These are phyloP conservation scores for Aspergillus coremiiformis DNA, from an alignment of 495 filamentous ascomycete genomes.

Conservation along the genomic window DNA sequence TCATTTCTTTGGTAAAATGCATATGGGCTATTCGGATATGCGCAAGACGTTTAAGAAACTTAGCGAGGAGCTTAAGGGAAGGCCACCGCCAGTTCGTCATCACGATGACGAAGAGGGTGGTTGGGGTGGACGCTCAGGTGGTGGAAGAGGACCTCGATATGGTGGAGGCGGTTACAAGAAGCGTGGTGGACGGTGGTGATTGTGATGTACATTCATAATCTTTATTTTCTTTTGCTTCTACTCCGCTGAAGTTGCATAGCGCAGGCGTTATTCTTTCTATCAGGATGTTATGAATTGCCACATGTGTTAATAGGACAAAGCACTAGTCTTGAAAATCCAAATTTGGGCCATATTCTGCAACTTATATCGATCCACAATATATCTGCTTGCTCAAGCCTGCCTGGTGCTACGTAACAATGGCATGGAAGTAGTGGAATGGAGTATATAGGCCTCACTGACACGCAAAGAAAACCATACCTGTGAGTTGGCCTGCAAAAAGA, in stretches of 20 bases:
- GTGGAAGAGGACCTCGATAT: constrained; percentile 28
- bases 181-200: constrained; percentile 36
- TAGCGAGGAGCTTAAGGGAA: constrained; percentile 72
- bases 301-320: constrained; percentile 12
- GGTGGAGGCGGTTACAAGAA: constrained; percentile 39
- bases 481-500: background rate
- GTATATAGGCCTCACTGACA: background rate
- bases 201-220: background rate
- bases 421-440: background rate
- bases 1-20: constrained; percentile 99
- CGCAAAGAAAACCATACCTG: background rate
- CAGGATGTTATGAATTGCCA: constrained; percentile 15
- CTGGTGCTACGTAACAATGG: background rate
- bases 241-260: constrained; percentile 37
- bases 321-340: background rate
- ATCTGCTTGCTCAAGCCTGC: background rate
- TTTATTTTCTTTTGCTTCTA: constrained; percentile 12
- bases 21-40: constrained; percentile 97
- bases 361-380: background rate
- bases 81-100: constrained; percentile 53
- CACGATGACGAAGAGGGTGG: constrained; percentile 49
- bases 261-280: constrained; percentile 35
- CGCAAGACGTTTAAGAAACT: constrained; percentile 81
- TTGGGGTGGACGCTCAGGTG: constrained; percentile 42
- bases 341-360: background rate